Percentiles rank a stretch among this genome's conserved stretches.
Conservation (phyloP, 2,329 filamentous ascomycete genomes). For the Apiospora arundinis region DNA sequence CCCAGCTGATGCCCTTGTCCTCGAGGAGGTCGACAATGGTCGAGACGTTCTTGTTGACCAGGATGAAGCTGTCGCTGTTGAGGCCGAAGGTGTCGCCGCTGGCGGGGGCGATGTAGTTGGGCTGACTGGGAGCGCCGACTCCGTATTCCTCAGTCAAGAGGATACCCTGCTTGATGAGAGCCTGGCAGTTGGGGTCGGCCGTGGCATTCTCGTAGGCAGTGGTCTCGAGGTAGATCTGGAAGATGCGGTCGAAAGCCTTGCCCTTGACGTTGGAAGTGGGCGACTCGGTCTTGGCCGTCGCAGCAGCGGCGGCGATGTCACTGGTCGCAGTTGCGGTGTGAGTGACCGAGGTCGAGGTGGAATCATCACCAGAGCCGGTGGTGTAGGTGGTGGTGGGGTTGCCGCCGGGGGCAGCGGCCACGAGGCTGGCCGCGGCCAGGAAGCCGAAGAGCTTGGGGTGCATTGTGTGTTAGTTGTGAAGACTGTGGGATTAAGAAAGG, state of each 20-base stretch:
- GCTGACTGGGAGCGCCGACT: slow-evolving; percentile 63
- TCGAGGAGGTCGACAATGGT: slow-evolving; percentile 56
- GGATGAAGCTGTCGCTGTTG: slow-evolving; percentile 51
- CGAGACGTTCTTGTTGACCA: slow-evolving; percentile 51
- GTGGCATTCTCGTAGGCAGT: slow-evolving; percentile 21
- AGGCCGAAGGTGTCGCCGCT: slow-evolving; percentile 56
- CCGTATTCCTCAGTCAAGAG: slow-evolving; percentile 64
- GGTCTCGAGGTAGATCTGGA: slow-evolving; percentile 24
- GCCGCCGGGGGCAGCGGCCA: not conserved
- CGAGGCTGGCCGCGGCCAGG: slow-evolving; percentile 1
- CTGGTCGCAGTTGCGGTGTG: slow-evolving; percentile 59
- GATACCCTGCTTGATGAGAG: slow-evolving; percentile 65
- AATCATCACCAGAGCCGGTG: not conserved
- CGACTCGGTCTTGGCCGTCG: slow-evolving; percentile 65
- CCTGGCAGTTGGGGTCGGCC: slow-evolving; percentile 19
- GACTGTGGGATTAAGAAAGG: not conserved
- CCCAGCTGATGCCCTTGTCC: slow-evolving; percentile 47
- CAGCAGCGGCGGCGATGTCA: slow-evolving; percentile 61
- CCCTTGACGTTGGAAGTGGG: slow-evolving; percentile 71
- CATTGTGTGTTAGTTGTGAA: not conserved
- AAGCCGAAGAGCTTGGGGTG: not conserved
- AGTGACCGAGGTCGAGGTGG: slow-evolving; percentile 8
- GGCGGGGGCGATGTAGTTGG: slow-evolving; percentile 54
- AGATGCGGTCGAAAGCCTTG: slow-evolving; percentile 70
- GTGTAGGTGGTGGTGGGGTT: not conserved